phyloP scores from a whole-genome alignment of 2,329 filamentous ascomycete genomes.

The Parastagonospora nodorum region DNA sequence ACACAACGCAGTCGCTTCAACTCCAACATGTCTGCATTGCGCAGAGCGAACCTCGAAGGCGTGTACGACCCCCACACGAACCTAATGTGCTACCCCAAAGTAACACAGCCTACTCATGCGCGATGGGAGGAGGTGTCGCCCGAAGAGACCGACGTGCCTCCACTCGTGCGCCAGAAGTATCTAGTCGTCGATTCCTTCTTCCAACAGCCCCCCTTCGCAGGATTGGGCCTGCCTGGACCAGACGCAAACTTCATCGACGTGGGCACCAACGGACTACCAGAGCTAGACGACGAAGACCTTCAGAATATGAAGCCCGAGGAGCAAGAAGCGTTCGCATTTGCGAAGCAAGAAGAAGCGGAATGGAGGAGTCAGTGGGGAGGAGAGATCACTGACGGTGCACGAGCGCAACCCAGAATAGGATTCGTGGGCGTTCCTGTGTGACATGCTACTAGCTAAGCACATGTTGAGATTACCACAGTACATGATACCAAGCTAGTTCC shows the following conservation, averaged over 20 bases:
- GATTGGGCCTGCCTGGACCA: conserved; percentile 64
- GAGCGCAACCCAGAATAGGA: conserved; percentile 54
- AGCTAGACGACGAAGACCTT: conserved; percentile 68
- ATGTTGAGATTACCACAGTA: neutral
- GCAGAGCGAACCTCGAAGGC: conserved; percentile 72
- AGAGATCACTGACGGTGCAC: conserved; percentile 63
- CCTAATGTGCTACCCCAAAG: conserved; percentile 81
- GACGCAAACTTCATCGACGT: conserved; percentile 57
- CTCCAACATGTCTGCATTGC: conserved; percentile 69
- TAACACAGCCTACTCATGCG: conserved; percentile 87
- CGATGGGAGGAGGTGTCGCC: conserved; percentile 74
- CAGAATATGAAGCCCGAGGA: conserved; percentile 72
- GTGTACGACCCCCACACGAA: conserved; percentile 97
- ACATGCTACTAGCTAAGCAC: neutral
- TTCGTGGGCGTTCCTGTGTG: conserved; percentile 57
- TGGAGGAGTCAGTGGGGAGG: conserved; percentile 79
- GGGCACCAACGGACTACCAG: conserved; percentile 62
- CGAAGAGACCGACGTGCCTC: conserved; percentile 53
- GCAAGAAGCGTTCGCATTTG: conserved; percentile 71
- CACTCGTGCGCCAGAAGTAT: conserved; percentile 64
- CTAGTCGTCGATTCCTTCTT: conserved; percentile 66
- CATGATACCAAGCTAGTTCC: conserved; percentile 12
- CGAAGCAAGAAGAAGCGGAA: conserved; percentile 65
- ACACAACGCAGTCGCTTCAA: conserved; percentile 75
- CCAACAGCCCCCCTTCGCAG: conserved; percentile 62